Conservation (phyloP, 768 basidiomycete species). For the Xerocomus potaroensis region DNA sequence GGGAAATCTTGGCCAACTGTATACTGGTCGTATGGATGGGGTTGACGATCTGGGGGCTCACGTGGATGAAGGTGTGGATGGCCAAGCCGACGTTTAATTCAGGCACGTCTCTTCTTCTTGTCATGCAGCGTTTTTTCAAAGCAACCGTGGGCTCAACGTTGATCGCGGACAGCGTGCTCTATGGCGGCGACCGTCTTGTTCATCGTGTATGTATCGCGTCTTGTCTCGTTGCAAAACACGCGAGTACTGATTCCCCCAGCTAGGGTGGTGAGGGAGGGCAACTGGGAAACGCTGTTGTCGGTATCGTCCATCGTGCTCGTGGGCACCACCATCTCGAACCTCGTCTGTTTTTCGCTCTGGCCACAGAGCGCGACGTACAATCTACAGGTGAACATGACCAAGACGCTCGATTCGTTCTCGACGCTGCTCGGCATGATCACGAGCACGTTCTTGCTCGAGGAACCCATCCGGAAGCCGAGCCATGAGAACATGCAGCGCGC, state of each 20-base stretch:
- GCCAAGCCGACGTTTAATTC: constrained; percentile 84
- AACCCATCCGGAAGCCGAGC: constrained; percentile 52
- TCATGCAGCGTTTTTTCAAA: no score
- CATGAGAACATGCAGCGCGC: constrained; percentile 71
- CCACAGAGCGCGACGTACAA: constrained; percentile 78
- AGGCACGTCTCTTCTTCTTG: constrained; percentile 50
- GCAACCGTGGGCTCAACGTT: background rate
- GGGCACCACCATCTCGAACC: constrained; percentile 74
- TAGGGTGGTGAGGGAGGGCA: constrained; percentile 87
- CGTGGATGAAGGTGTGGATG: constrained; percentile 94
- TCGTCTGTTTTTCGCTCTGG: constrained; percentile 83
- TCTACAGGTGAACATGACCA: constrained; percentile 80
- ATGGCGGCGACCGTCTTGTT: constrained; percentile 84
- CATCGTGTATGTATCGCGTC: constrained; percentile 53
- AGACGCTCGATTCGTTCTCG: constrained; percentile 82
- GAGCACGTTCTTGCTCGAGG: constrained; percentile 79
- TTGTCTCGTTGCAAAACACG: background rate
- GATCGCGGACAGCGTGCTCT: constrained; percentile 59
- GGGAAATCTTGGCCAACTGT: constrained; percentile 70
- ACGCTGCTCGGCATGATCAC: constrained; percentile 83
- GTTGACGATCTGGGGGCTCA: constrained; percentile 70
- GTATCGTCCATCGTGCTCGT: constrained; percentile 73
- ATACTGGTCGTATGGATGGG: constrained; percentile 82
- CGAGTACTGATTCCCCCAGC: no score
- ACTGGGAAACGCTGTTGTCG: constrained; percentile 65